phyloP scores from a whole-genome alignment of 768 basidiomycete species.

The Tulasnella sp. region DNA sequence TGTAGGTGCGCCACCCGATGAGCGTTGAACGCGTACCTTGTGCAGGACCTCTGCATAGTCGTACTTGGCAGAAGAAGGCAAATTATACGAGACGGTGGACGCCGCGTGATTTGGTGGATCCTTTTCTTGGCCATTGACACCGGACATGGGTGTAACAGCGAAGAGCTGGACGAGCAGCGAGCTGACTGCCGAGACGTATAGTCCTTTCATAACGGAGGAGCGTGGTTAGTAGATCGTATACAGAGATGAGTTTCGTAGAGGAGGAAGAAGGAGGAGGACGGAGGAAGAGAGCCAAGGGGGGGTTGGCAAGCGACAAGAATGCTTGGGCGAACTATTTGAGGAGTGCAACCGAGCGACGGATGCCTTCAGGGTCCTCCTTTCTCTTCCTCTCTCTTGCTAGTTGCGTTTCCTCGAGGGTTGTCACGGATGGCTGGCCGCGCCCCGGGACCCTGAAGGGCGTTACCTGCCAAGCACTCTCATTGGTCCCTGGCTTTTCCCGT shows the following conservation, averaged over 20 bases:
- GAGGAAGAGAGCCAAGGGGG: not conserved
- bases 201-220: not conserved
- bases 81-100: conserved; percentile 1
- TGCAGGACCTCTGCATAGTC: conserved; percentile 23
- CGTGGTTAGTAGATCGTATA: not conserved
- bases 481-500: not conserved
- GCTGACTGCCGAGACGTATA: not conserved
- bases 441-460: not conserved
- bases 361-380: not conserved
- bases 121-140: not conserved
- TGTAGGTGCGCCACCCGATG: not conserved
- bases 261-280: not conserved
- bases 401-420: not conserved
- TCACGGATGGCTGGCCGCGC: not conserved
- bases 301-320: not conserved
- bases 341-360: not conserved
- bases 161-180: not conserved
- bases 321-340: not conserved
- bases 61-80: conserved; percentile 8
- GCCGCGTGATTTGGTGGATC: conserved; percentile 10
- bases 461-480: not conserved
- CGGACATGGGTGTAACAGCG: not conserved
- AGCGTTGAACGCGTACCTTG: not conserved
- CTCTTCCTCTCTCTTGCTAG: not conserved
- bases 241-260: not conserved